phyloP scores from a whole-genome alignment of 139 green algal genomes.

The Ulvella scutata region DNA sequence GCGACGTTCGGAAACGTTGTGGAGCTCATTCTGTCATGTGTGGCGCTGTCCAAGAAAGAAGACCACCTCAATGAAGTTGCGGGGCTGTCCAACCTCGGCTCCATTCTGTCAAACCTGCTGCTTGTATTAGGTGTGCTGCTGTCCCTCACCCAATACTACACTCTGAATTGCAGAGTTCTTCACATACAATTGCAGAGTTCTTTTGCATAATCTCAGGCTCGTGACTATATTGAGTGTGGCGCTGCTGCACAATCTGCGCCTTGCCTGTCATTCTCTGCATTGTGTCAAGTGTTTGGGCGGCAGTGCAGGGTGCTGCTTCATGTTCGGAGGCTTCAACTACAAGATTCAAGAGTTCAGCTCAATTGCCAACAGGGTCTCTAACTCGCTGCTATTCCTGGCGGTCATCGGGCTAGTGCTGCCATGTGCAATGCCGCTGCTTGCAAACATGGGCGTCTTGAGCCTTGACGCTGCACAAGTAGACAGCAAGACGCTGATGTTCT shows the following conservation, averaged over 20 bases:
- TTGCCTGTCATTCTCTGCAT: no score
- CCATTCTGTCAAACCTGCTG: constrained; percentile 78
- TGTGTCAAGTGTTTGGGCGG: no score
- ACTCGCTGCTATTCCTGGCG: constrained; percentile 61
- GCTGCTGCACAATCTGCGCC: no score
- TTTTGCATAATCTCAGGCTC: no score
- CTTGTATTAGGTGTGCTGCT: constrained; percentile 58
- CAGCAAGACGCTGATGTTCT: constrained; percentile 23
- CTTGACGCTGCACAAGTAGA: constrained; percentile 13
- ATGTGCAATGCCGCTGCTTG: constrained; percentile 24
- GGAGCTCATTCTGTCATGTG: constrained; percentile 83
- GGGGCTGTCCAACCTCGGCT: constrained; percentile 61
- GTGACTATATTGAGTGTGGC: no score
- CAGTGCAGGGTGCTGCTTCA: constrained; percentile 68
- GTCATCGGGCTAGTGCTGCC: constrained; percentile 63
- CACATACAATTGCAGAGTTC: no score
- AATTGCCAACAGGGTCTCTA: constrained; percentile 44
- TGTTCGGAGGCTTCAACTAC: constrained; percentile 53
- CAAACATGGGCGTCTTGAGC: constrained; percentile 15
- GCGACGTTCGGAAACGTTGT: constrained; percentile 89
- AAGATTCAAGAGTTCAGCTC: constrained; percentile 60
- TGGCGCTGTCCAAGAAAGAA: constrained; percentile 45
- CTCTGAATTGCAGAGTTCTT: no score
- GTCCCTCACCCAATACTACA: no score
- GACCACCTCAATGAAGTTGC: constrained; percentile 58